Evolutionary conservation across 495 filamentous ascomycete species (phyloP).

Genomic region (Aeminium ludgeri): DNA sequence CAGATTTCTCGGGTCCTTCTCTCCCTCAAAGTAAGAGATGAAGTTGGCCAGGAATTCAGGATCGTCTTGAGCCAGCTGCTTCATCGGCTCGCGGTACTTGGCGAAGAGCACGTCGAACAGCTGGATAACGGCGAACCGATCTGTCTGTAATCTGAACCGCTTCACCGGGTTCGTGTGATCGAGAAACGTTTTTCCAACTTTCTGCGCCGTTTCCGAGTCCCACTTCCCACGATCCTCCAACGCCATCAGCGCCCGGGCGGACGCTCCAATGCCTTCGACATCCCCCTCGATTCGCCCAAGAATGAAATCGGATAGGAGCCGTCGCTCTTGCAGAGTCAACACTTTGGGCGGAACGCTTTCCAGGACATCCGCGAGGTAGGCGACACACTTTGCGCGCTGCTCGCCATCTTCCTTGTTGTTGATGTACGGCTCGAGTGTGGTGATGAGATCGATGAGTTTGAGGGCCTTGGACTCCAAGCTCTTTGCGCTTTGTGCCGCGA

Average conservation of each 20-base stretch:
- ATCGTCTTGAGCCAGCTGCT: conserved; percentile 17
- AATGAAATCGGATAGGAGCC: conserved; percentile 26
- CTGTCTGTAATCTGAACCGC: conserved; percentile 37
- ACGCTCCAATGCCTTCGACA: conserved; percentile 22
- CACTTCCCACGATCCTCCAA: conserved; percentile 26
- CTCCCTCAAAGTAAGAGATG: conserved; percentile 52
- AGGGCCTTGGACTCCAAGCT: conserved; percentile 44
- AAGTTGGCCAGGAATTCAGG: conserved; percentile 42
- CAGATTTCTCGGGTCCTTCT: conserved; percentile 62
- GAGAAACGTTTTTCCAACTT: conserved; percentile 23
- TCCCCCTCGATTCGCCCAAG: conserved; percentile 25
- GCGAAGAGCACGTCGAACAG: conserved; percentile 50
- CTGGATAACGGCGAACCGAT: conserved; percentile 48
- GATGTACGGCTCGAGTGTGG: conserved; percentile 51
- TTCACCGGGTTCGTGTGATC: conserved; percentile 23
- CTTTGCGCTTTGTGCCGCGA: conserved; percentile 41
- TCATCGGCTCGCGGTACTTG: conserved; percentile 36
- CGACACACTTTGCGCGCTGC: conserved; percentile 46
- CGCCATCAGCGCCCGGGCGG: conserved; percentile 21
- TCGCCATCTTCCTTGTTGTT: conserved; percentile 47
- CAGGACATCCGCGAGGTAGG: conserved; percentile 51
- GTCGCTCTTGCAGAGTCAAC: conserved; percentile 48
- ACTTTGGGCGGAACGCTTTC: conserved; percentile 37
- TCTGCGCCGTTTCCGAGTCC: conserved; percentile 21
- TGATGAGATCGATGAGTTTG: conserved; percentile 49